These are phyloP conservation scores for Albifimbria verrucaria DNA, from an alignment of 2,329 filamentous ascomycete species.

Conservation along the genomic window DNA sequence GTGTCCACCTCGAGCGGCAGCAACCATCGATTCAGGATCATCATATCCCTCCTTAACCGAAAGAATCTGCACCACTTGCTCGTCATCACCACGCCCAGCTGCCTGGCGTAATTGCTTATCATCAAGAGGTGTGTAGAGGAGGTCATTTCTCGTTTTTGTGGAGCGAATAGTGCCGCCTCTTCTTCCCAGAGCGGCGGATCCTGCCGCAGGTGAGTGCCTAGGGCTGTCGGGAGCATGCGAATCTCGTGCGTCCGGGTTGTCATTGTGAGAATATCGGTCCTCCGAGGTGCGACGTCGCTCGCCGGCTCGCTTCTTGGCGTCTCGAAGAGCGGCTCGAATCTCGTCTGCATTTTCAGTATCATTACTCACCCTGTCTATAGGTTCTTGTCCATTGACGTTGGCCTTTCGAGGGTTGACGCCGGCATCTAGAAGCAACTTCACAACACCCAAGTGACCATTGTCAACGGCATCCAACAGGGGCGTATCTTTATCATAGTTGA, in stretches of 20 bases:
- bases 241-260: slow-evolving; percentile 44
- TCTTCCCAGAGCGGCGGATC: slow-evolving; percentile 36
- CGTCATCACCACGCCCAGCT: slow-evolving; percentile 58
- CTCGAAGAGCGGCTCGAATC: slow-evolving; percentile 67
- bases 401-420: slow-evolving; percentile 89
- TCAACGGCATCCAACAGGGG: slow-evolving; percentile 95
- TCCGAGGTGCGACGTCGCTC: slow-evolving; percentile 55
- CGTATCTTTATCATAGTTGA: slow-evolving; percentile 82
- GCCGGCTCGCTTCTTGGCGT: slow-evolving; percentile 52
- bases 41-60: slow-evolving; percentile 59
- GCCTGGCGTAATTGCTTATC: slow-evolving; percentile 59
- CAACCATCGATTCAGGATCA: slow-evolving; percentile 85
- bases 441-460: slow-evolving; percentile 86
- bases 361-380: slow-evolving; percentile 75
- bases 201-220: slow-evolving; percentile 49
- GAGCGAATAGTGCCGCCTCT: slow-evolving; percentile 55
- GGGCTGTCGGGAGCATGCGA: slow-evolving; percentile 58
- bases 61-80: slow-evolving; percentile 58
- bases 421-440: slow-evolving; percentile 77
- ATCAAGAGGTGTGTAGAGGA: slow-evolving; percentile 61
- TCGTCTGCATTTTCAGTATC: slow-evolving; percentile 76
- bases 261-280: slow-evolving; percentile 48
- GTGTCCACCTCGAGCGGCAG: slow-evolving; percentile 88
- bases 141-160: slow-evolving; percentile 62
- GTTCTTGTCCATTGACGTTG: slow-evolving; percentile 90